These are phyloP conservation scores for Flaveria robusta DNA, from an alignment of 129 eudicot genomes.

Conservation along the genomic window DNA sequence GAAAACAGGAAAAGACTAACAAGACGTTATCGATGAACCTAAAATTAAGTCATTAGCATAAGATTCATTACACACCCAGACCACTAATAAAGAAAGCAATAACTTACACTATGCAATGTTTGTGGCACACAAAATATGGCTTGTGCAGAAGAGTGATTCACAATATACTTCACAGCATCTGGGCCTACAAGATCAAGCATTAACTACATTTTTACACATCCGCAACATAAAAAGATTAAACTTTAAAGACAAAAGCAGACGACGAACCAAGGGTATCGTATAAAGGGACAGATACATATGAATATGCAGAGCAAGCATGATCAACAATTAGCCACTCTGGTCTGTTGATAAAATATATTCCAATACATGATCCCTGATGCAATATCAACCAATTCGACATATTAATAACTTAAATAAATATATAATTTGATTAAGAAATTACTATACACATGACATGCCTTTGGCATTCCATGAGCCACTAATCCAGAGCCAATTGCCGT, in stretches of 20 bases:
- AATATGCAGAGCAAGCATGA: conserved; percentile 89
- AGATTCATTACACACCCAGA: background rate
- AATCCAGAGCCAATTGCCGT: conserved; percentile 85
- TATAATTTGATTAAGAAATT: conserved; percentile 1
- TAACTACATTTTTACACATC: conserved; percentile 2
- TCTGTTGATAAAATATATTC: conserved; percentile 76
- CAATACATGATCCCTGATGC: conserved; percentile 70
- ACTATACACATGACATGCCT: conserved; percentile 46
- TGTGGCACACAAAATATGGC: conserved; percentile 84
- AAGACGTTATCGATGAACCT: background rate
- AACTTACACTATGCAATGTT: conserved; percentile 72
- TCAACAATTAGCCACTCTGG: conserved; percentile 86
- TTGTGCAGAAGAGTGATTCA: conserved; percentile 74
- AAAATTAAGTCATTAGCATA: background rate
- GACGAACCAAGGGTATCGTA: conserved; percentile 77
- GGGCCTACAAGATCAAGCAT: conserved; percentile 62
- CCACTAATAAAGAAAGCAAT: conserved; percentile 5
- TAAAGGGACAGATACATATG: conserved; percentile 72
- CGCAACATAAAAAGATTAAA: conserved; percentile 11
- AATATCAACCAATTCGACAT: conserved; percentile 17
- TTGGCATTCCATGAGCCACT: conserved; percentile 59
- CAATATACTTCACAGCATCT: conserved; percentile 80
- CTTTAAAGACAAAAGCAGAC: background rate
- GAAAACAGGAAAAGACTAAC: background rate
- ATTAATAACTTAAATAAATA: background rate